Base-by-base conservation (phyloP, 164 flowering plant genomes). In the Chloranthus sessilifolius region DNA sequence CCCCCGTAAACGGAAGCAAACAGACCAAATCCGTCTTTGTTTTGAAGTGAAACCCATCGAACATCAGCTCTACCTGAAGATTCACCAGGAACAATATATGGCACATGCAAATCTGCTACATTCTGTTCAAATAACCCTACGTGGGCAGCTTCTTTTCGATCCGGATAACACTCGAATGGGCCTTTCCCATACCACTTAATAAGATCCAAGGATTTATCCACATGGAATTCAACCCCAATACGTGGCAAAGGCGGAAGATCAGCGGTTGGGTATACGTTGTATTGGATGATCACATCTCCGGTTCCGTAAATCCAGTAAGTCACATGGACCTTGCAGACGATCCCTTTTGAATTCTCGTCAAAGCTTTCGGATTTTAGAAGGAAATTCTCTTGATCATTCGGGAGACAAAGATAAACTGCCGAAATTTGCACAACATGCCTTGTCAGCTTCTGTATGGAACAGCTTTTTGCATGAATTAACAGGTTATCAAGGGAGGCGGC, bases 141-240 rank as follows among this genome's bases (percentile, higher is more conserved):
- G 66, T 82, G 91, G 5, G 99, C 97, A 59, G 85, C 85, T 48
- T 77, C 81, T 71, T 92, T 86, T 25, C 97, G 68, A 61, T 92
- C 99, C 6, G 99, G 97, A 63, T 92, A 92, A 64, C 97, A 92
- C 68, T 92, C 99, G 68, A 92, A 92, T 48, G 99, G 95, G 14
- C 99, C 99, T 63, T 71, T 78, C 12, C 99, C 99, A 48, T 82
- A 92, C 95, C 95, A 92, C 43, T 54, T 74, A 19, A 82, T 56
- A 53, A 57, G 64, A 47, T 79, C 76, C 64, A 88, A 34, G 43
- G 89, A 72, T 44, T 81, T 79, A 27, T 80, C 82, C 57, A 92
- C 58, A 35, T 84, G 85, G 50, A 92, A 81, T 61, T 80, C 85
- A 50, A 92, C 58, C 41, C 99, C 99, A 50, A 92, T 70, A 5